Conservation (phyloP, 177 flowering plant genomes). For the Tripterygium wilfordii region DNA sequence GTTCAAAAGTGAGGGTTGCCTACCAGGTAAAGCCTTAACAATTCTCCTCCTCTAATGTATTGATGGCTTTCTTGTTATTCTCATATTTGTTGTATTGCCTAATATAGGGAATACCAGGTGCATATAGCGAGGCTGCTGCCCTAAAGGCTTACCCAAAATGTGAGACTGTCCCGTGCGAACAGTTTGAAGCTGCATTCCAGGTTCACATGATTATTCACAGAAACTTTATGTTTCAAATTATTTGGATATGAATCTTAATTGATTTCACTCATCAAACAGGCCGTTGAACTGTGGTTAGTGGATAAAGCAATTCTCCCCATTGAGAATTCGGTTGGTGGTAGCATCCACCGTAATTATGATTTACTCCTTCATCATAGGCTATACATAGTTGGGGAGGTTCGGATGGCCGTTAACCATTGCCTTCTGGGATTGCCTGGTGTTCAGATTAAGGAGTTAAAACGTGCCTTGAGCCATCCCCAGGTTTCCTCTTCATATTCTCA, state of each 20-base stretch:
- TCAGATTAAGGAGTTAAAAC: conserved; percentile 57
- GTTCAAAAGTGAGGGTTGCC: conserved; percentile 65
- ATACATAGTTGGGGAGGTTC: conserved; percentile 86
- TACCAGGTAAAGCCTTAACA: conserved; percentile 48
- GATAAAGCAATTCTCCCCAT: conserved; percentile 93
- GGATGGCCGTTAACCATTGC: conserved; percentile 64
- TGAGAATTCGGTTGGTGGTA: conserved; percentile 80
- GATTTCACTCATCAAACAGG: conserved; percentile 45
- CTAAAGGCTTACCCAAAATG: conserved; percentile 76
- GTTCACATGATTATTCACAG: conserved; percentile 42
- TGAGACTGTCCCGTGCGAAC: conserved; percentile 83
- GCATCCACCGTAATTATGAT: conserved; percentile 87
- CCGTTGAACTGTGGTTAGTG: conserved; percentile 88
- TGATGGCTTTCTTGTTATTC: conserved; percentile 2
- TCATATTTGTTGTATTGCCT: conserved; percentile 13
- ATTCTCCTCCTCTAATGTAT: background rate
- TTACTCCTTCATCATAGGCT: conserved; percentile 82
- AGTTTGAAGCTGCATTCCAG: conserved; percentile 80
- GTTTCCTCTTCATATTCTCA: conserved; percentile 25
- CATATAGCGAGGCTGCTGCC: conserved; percentile 81
- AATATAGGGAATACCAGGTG: conserved; percentile 69
- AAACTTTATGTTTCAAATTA: background rate
- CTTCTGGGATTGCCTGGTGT: conserved; percentile 77
- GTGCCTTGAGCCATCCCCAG: conserved; percentile 82
- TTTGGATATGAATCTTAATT: background rate